Base-by-base conservation (phyloP, 2,329 filamentous ascomycete species). In the Mariannaea sp. region DNA sequence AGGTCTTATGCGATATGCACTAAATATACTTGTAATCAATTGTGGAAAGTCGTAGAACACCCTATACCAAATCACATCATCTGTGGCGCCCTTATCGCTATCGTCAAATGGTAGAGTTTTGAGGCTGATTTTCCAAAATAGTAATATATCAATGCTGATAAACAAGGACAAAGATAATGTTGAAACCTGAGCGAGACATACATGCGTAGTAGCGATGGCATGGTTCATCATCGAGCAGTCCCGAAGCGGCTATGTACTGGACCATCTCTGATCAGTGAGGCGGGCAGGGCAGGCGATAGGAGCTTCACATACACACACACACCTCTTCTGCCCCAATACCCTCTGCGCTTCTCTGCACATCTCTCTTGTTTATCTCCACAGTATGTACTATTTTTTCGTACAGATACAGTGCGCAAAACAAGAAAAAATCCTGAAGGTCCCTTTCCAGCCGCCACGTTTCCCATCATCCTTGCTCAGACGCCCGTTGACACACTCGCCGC, bases 361-460 rank as follows among this genome's bases (percentile, higher is more conserved):
- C 35, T 36, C 26, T 16, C 10, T 16, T 16, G n/a, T 6, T 14
- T 36, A 7, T 17, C 33, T 10, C 33, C 17, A 30, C 29, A n/a
- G 13, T 6, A 27, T 27, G 26, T 27, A 12, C 26, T 6, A 27
- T 27, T 27, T n/a, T n/a, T n/a, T n/a, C n/a, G n/a, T n/a, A 24
- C 22, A 4, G 7, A 4, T 54, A 65, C 60, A 65, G 62, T 65
- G 62, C 51, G 47, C 13, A 22, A 32, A 24, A n/a, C n/a, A n/a
- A n/a, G n/a, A 24, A 33, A 33, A 17, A 45, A 45, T 45, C 20
- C 33, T 36, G 33, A 36, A 27, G 30, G 44, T 13, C 22, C 49
- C 40, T 59, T 54, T 54, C 55, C 60, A 58, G 54, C 58, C 62
- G 62, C 62, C 62, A 65, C 62, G 62, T 65, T 65, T 64, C 60